Percentiles rank a stretch among this genome's conserved stretches.
These are phyloP conservation scores for Brasenia schreberi DNA, from an alignment of 164 flowering plant genomes.

Conservation along the genomic window DNA sequence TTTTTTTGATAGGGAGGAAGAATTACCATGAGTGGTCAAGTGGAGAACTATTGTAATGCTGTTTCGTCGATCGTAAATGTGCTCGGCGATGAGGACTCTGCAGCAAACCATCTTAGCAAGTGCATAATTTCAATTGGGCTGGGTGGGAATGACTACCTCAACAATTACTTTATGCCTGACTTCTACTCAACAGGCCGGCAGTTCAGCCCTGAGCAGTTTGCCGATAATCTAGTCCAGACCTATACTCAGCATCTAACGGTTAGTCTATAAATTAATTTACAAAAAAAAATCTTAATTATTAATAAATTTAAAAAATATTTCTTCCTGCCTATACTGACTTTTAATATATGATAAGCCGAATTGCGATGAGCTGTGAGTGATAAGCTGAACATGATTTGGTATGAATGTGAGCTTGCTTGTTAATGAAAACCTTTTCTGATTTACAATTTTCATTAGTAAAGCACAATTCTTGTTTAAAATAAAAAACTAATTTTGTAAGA, in stretches of 20 bases:
- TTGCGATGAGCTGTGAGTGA: no score
- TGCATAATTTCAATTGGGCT: slow-evolving; percentile 25
- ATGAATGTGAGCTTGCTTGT: no score
- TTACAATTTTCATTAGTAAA: no score
- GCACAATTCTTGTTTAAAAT: no score
- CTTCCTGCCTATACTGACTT: no score
- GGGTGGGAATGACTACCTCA: slow-evolving; percentile 54
- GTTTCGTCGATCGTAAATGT: slow-evolving; percentile 32
- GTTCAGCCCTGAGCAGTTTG: slow-evolving; percentile 52
- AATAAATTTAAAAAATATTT: no score
- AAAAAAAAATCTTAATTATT: no score
- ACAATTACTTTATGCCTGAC: slow-evolving; percentile 46
- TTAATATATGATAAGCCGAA: no score
- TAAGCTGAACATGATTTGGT: no score
- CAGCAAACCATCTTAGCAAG: slow-evolving; percentile 20
- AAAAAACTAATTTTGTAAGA: no score
- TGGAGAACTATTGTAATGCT: slow-evolving; percentile 31
- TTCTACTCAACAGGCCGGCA: slow-evolving; percentile 38
- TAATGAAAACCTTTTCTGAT: no score
- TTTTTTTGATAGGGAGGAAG: slow-evolving; percentile 41
- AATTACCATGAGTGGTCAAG: slow-evolving; percentile 41
- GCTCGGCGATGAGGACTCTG: slow-evolving; percentile 29
- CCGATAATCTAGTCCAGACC: slow-evolving; percentile 46
- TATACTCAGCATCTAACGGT: slow-evolving; percentile 44
- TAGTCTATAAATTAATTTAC: background rate